phyloP scores from a whole-genome alignment of 2,329 filamentous ascomycete species.

The Pyricularia pennisetigena region DNA sequence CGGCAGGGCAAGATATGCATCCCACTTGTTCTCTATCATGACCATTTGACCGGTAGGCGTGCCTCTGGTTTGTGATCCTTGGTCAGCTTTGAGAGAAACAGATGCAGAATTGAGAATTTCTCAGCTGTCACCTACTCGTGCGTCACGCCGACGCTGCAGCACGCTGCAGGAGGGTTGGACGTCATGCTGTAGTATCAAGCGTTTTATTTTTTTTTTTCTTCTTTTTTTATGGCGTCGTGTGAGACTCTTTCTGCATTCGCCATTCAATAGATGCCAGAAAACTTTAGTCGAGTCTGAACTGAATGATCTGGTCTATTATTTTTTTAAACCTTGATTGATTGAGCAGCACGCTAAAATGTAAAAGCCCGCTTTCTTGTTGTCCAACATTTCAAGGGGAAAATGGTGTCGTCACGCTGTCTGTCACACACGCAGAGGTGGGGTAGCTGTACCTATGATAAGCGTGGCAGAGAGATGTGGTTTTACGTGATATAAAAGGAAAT shows the following conservation, averaged over 20 bases:
- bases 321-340: not conserved
- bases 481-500: not conserved
- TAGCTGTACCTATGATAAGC: not conserved
- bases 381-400: not conserved
- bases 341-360: not conserved
- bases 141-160: constrained; percentile 42
- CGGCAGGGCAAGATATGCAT: constrained; percentile 41
- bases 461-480: not conserved
- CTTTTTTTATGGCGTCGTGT: not conserved
- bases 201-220: not conserved
- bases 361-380: not conserved
- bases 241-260: no score
- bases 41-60: constrained; percentile 33
- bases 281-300: no score
- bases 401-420: not conserved
- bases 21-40: constrained; percentile 33
- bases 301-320: no score
- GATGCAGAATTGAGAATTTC: constrained; percentile 1
- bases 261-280: no score
- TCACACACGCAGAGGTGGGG: not conserved
- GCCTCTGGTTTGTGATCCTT: constrained; percentile 26
- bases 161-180: constrained; percentile 39
- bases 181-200: constrained; percentile 30
- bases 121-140: constrained; percentile 36
- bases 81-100: constrained; percentile 1